Conservation (phyloP, 257 asterid genomes). For the Parsonsia alboflavescens region DNA sequence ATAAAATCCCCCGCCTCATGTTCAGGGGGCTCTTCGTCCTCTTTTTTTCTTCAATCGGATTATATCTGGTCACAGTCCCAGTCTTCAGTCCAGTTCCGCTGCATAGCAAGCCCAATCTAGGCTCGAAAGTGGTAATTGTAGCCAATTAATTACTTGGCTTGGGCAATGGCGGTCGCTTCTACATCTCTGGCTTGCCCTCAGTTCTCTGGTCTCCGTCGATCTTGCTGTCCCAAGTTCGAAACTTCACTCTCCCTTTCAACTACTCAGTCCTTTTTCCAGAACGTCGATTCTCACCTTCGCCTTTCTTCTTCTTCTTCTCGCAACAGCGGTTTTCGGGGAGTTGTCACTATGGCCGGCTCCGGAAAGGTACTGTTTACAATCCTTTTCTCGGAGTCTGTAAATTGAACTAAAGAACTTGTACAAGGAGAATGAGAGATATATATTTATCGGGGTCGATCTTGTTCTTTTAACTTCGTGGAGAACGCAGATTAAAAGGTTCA, state of each 20-base stretch:
- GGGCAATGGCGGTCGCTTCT: slow-evolving; percentile 34
- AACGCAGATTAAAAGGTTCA: not conserved
- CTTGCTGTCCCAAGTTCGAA: slow-evolving; percentile 53
- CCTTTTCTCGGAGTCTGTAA: not conserved
- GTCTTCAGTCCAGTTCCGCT: not conserved
- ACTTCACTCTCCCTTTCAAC: slow-evolving; percentile 36
- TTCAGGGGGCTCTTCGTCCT: not conserved
- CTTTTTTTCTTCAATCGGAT: not conserved
- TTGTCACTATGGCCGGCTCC: slow-evolving; percentile 82
- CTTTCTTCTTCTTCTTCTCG: slow-evolving; percentile 47
- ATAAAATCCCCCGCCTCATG: slow-evolving; percentile 1
- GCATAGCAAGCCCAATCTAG: not conserved
- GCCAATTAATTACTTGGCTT: not conserved
- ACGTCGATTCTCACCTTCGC: slow-evolving; percentile 51
- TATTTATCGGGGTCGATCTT: not conserved
- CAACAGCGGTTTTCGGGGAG: slow-evolving; percentile 46
- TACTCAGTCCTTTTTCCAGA: slow-evolving; percentile 45
- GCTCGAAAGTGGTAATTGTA: not conserved
- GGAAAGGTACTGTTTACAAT: slow-evolving; percentile 56
- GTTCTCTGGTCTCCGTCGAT: slow-evolving; percentile 63
- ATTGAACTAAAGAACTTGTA: not conserved
- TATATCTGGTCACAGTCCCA: not conserved
- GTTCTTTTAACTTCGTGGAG: not conserved
- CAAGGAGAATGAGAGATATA: not conserved
- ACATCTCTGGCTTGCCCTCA: slow-evolving; percentile 35